Base-by-base conservation (phyloP, 768 basidiomycete genomes). In the Kwoniella bestiolae region DNA sequence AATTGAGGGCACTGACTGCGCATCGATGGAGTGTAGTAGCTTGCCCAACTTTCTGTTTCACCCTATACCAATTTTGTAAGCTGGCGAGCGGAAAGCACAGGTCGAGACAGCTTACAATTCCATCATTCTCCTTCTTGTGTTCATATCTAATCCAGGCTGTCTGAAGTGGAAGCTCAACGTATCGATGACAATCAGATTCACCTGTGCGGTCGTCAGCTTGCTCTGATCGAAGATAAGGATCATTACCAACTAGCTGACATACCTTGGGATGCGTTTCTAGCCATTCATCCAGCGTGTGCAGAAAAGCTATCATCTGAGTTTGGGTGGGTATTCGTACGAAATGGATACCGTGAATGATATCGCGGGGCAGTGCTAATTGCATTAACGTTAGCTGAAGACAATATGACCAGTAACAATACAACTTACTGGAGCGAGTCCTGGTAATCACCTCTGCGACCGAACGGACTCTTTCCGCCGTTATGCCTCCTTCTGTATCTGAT, bases 161-260 rank as follows among this genome's bases (percentile, higher is more conserved):
- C 80, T 66, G 55, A 81, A 77, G 56, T 79, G 79, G 62, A 51
- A 79, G 31, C 78, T 79, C 32, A 81, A 58, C 1, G 75, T 78
- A 58, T 81, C 80, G 38, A 81, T 73, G 21, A 78, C 59, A 3
- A 81, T 63, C n/a, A 81, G 71, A 53, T 72, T 69, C 16, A 76
- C 71, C 74, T 76, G 58, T 46, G 16, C 18, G 9, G 9, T 26
- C 1, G n/a, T 57, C 49, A 60, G 21, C 60, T 21, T 31, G 32
- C 23, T 5, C 3, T 12, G 23, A 7, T 5, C 16, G 21, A 49
- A 29, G 34, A 25, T 23, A 56, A 31, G n/a, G n/a, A n/a, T n/a
- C n/a, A n/a, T n/a, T n/a, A n/a, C 29, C 5, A 34, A 35, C 1
- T 21, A 62, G 23, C 3, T 45, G 0, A 29, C 70, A 50, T 28